Conservation (phyloP, 768 basidiomycete genomes). For the Fibroporia radiculosa region DNA sequence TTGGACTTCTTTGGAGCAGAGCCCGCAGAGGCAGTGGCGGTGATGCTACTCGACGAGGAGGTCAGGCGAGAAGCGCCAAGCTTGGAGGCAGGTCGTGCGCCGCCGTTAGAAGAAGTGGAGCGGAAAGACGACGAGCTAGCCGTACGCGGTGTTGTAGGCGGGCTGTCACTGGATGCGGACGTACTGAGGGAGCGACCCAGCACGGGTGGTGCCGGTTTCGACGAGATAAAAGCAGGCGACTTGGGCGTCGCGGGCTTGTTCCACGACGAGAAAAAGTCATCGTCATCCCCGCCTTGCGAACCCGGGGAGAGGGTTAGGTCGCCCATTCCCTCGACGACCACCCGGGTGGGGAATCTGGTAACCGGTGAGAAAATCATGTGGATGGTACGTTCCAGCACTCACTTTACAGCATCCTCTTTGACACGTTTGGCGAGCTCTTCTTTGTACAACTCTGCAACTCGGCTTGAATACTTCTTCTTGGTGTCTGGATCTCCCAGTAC, state of each 20-base stretch:
- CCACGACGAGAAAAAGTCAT: constrained; percentile 98
- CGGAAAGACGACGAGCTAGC: constrained; percentile 58
- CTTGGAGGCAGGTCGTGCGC: constrained; percentile 26
- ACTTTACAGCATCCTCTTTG: constrained; percentile 68
- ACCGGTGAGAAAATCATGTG: neutral
- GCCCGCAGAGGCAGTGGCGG: constrained; percentile 19
- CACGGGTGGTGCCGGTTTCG: constrained; percentile 46
- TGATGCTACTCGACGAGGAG: constrained; percentile 29
- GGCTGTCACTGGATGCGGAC: constrained; percentile 19
- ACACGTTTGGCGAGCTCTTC: constrained; percentile 81
- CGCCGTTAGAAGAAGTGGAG: constrained; percentile 28
- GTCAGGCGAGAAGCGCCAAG: constrained; percentile 36
- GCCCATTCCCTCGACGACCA: constrained; percentile 70
- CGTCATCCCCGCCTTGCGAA: constrained; percentile 46
- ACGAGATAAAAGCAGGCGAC: constrained; percentile 19
- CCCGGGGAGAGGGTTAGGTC: constrained; percentile 18
- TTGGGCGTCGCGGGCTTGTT: constrained; percentile 59
- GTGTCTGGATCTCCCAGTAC: constrained; percentile 67
- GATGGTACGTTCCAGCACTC: constrained; percentile 18
- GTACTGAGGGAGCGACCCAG: constrained; percentile 41
- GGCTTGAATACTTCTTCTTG: constrained; percentile 85
- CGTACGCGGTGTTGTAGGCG: constrained; percentile 42
- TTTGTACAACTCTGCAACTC: constrained; percentile 82
- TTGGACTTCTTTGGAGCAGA: constrained; percentile 53
- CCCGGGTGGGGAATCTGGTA: constrained; percentile 65